These are phyloP conservation scores for Halenospora varia DNA, from an alignment of 495 filamentous ascomycete species.

Conservation along the genomic window DNA sequence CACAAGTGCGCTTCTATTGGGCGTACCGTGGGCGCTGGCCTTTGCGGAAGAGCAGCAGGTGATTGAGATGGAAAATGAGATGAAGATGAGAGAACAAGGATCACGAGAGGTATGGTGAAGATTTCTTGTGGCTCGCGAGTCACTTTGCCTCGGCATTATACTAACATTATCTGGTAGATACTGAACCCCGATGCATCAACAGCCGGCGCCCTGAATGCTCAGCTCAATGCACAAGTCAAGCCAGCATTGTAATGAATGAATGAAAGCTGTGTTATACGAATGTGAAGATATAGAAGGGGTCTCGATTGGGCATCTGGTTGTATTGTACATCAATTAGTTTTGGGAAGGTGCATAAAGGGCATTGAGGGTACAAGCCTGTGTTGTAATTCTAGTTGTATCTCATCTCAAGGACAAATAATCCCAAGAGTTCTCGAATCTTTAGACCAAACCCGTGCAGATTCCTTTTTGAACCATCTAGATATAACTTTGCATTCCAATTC, in stretches of 20 bases:
- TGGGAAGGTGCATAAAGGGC: slow-evolving; percentile 18
- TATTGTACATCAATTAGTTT: slow-evolving; percentile 23
- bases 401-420: slow-evolving; percentile 20
- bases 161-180: no score
- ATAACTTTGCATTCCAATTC: background rate
- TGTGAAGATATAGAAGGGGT: background rate
- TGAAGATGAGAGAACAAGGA: slow-evolving; percentile 82
- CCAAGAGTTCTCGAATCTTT: background rate
- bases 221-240: slow-evolving; percentile 23
- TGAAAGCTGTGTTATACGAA: background rate
- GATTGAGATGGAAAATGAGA: slow-evolving; percentile 93
- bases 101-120: slow-evolving; percentile 27
- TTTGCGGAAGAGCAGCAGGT: slow-evolving; percentile 94
- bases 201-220: slow-evolving; percentile 18
- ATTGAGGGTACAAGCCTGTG: slow-evolving; percentile 17
- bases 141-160: no score
- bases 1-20: slow-evolving; percentile 82
- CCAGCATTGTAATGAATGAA: slow-evolving; percentile 24
- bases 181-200: slow-evolving; percentile 11
- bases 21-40: slow-evolving; percentile 88
- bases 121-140: no score
- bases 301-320: slow-evolving; percentile 7
- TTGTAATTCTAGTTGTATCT: slow-evolving; percentile 26
- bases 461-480: no score
- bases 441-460: no score